These are phyloP conservation scores for Colletotrichum sp. DNA, from an alignment of 2,329 filamentous ascomycete species.

Conservation along the genomic window DNA sequence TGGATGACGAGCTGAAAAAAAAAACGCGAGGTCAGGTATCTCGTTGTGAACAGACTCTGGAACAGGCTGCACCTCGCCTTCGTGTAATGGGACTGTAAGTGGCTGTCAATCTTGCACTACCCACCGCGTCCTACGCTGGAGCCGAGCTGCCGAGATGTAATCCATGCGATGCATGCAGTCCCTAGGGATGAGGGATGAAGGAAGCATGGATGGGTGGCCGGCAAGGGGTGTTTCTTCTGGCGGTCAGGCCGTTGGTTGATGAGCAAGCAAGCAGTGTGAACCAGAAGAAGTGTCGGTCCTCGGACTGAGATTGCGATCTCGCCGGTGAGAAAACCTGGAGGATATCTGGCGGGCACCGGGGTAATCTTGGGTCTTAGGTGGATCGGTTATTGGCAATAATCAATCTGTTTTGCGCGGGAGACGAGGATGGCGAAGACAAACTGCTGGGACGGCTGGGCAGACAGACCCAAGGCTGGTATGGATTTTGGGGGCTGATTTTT, in stretches of 20 bases:
- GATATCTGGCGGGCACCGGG: not conserved
- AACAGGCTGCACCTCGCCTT: not conserved
- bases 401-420: not conserved
- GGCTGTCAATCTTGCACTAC: not conserved
- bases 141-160: conserved; percentile 3
- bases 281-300: not conserved
- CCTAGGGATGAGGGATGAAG: not conserved
- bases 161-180: conserved; percentile 10
- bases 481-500: not conserved
- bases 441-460: not conserved
- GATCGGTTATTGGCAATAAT: conserved; percentile 4
- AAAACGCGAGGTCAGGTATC: not conserved
- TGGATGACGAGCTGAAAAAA: not conserved
- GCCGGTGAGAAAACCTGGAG: not conserved
- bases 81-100: not conserved
- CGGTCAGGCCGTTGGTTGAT: not conserved
- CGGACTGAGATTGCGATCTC: not conserved
- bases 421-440: not conserved
- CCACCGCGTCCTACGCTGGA: not conserved
- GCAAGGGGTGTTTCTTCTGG: not conserved
- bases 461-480: not conserved
- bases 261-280: not conserved
- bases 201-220: not conserved
- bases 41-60: not conserved
- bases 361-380: not conserved